Percentiles rank a stretch among this genome's conserved stretches.
phyloP scores from a whole-genome alignment of 2,329 filamentous ascomycete genomes.

The Sarocladium strictum region DNA sequence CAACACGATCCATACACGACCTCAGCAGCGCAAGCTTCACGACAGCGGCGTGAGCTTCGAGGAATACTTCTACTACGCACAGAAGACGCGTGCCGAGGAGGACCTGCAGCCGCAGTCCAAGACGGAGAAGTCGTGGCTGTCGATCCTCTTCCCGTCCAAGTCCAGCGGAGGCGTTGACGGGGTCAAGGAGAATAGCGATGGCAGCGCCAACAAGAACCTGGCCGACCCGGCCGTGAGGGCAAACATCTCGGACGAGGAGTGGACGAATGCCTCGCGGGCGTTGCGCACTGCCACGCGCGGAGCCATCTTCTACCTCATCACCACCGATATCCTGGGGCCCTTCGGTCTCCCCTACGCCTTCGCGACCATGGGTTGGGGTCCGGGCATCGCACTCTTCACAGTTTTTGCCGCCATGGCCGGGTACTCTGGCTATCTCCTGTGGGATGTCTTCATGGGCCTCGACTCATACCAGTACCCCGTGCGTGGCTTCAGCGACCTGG shows the following conservation, averaged over 20 bases:
- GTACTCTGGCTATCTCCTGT: slow-evolving; percentile 39
- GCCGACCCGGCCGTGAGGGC: slow-evolving; percentile 1
- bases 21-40: slow-evolving; percentile 15
- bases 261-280: slow-evolving; percentile 39
- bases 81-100: slow-evolving; percentile 18
- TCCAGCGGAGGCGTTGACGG: background rate
- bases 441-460: slow-evolving; percentile 36
- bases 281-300: slow-evolving; percentile 39
- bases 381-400: slow-evolving; percentile 39
- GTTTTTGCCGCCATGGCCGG: slow-evolving; percentile 32
- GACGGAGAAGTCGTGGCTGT: slow-evolving; percentile 10
- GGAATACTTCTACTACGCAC: slow-evolving; percentile 21
- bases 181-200: slow-evolving; percentile 5
- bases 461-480: slow-evolving; percentile 41
- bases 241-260: slow-evolving; percentile 30
- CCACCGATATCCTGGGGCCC: slow-evolving; percentile 41
- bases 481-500: slow-evolving; percentile 41
- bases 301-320: slow-evolving; percentile 42
- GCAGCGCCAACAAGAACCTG: slow-evolving; percentile 4
- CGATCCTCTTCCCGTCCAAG: slow-evolving; percentile 7
- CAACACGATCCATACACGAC: background rate
- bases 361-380: slow-evolving; percentile 33
- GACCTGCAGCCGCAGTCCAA: slow-evolving; percentile 9
- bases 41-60: slow-evolving; percentile 19
- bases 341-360: slow-evolving; percentile 28